These are phyloP conservation scores for Aspergillus niger DNA, from an alignment of 2,329 filamentous ascomycete genomes.

Conservation along the genomic window DNA sequence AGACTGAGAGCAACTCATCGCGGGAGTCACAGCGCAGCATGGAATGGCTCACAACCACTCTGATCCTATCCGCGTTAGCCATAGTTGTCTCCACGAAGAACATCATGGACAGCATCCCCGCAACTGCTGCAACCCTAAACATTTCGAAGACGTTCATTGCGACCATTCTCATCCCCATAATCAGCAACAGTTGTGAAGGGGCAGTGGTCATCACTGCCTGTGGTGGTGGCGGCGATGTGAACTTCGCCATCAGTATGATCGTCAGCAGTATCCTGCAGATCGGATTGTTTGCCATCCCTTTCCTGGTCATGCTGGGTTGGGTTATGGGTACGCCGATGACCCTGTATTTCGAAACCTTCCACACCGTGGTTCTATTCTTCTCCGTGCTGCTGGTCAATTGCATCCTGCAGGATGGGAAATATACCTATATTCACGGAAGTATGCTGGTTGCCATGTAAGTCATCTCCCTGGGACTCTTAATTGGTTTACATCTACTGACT, in stretches of 20 bases:
- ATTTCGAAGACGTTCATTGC: constrained; percentile 74
- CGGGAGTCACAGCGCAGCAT: neutral
- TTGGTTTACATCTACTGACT: neutral
- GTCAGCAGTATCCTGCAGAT: constrained; percentile 77
- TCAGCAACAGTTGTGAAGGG: constrained; percentile 73
- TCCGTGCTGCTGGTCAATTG: constrained; percentile 68
- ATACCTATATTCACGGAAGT: constrained; percentile 74
- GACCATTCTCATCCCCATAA: constrained; percentile 71
- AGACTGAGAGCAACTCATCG: neutral
- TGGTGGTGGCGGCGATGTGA: constrained; percentile 64
- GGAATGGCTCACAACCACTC: neutral
- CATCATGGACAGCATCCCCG: constrained; percentile 68
- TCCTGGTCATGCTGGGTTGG: constrained; percentile 73
- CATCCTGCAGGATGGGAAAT: constrained; percentile 72
- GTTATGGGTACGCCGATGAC: constrained; percentile 68
- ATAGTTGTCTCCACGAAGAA: constrained; percentile 71
- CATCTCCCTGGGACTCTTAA: too few relatives aligned
- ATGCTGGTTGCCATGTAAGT: constrained; percentile 58
- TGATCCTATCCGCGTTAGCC: constrained; percentile 51
- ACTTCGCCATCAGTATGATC: constrained; percentile 67
- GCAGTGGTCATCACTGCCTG: constrained; percentile 69
- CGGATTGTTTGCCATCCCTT: constrained; percentile 70
- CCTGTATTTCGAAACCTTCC: constrained; percentile 72
- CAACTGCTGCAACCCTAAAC: constrained; percentile 62
- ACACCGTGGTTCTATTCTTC: constrained; percentile 70